A percentile compares a stretch with the other conserved stretches of the same genome.
Evolutionary conservation across 129 eudicot genomes (phyloP).

Genomic region (Chrysanthemum seticuspe): DNA sequence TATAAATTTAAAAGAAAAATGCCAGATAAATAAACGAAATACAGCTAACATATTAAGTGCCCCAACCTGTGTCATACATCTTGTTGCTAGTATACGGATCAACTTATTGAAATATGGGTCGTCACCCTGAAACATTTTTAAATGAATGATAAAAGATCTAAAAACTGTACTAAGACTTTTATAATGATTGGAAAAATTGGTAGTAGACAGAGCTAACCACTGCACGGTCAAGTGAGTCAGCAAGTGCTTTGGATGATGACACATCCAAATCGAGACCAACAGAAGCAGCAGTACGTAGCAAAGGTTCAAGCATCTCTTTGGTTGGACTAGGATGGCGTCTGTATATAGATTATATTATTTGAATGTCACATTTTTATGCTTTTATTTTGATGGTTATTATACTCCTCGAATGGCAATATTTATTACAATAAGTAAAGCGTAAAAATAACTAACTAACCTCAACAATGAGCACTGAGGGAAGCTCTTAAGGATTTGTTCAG

Average conservation of each 20-base stretch:
- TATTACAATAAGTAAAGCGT: not conserved
- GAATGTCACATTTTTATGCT: not conserved
- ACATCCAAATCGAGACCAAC: slow-evolving; percentile 83
- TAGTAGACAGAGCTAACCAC: slow-evolving; percentile 49
- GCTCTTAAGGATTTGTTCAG: slow-evolving; percentile 75
- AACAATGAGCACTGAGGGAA: slow-evolving; percentile 72
- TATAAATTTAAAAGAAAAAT: not conserved
- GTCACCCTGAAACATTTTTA: slow-evolving; percentile 52
- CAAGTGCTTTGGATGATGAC: slow-evolving; percentile 92
- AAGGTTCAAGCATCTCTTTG: slow-evolving; percentile 95
- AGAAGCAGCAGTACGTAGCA: slow-evolving; percentile 88
- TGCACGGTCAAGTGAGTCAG: slow-evolving; percentile 97
- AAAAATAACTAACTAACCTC: slow-evolving; percentile 43
- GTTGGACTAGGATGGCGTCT: slow-evolving; percentile 99
- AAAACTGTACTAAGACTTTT: not conserved
- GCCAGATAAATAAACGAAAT: not conserved
- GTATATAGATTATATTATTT: slow-evolving; percentile 18
- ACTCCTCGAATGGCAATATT: not conserved
- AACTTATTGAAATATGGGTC: slow-evolving; percentile 95
- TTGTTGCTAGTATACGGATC: slow-evolving; percentile 91
- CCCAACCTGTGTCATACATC: slow-evolving; percentile 98
- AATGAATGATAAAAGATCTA: not conserved
- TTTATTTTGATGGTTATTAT: not conserved
- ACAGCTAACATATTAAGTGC: not conserved
- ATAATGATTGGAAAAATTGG: not conserved